Evolutionary conservation across 202 grass and related monocot species (phyloP).

Genomic region (Cymbopogon flexuosus): DNA sequence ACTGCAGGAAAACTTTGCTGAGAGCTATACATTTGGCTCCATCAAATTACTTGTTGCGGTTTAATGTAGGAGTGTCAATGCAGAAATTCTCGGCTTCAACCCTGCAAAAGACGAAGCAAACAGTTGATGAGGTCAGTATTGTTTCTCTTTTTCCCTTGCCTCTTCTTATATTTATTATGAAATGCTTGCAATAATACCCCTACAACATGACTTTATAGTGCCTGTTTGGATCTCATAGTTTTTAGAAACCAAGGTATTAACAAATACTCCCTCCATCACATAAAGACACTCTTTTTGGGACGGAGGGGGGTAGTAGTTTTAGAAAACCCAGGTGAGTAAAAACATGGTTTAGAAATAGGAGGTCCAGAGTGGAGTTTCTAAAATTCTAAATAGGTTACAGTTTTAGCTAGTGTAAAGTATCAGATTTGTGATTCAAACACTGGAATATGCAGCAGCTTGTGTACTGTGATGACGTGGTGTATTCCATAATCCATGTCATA

Average conservation of each 20-base stretch:
- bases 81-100: slow-evolving; percentile 96
- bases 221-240: not conserved
- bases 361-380: not conserved
- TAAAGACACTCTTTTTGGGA: too few relatives aligned
- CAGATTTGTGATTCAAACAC: not conserved
- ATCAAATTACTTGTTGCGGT: slow-evolving; percentile 89
- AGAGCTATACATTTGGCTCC: slow-evolving; percentile 96
- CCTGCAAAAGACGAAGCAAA: slow-evolving; percentile 84
- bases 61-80: slow-evolving; percentile 92
- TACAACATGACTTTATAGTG: not conserved
- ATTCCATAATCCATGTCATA: not conserved
- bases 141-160: not conserved
- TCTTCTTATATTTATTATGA: slow-evolving; percentile 15
- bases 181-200: not conserved
- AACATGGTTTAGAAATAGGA: not conserved
- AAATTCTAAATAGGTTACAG: not conserved
- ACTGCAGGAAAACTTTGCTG: slow-evolving; percentile 86
- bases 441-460: not conserved
- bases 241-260: not conserved
- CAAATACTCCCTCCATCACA: not conserved
- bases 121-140: slow-evolving; percentile 70
- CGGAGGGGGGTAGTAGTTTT: not conserved
- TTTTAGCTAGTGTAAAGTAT: not conserved
- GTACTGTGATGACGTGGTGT: not conserved
- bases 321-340: not conserved